Conservation (phyloP, 2,329 filamentous ascomycete species). For the Venturia pyrina region DNA sequence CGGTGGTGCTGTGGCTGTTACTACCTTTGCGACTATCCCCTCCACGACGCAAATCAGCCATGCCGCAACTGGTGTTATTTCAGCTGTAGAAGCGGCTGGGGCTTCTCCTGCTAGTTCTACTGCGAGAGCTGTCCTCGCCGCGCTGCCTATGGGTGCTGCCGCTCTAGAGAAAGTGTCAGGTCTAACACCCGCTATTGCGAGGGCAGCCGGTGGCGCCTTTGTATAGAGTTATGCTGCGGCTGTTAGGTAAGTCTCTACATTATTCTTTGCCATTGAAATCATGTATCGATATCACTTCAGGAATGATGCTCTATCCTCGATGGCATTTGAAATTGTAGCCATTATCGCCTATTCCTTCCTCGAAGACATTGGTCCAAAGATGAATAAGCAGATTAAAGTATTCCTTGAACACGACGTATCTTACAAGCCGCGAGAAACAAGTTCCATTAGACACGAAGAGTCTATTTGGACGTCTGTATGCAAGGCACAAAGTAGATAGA, state of each 20-base stretch:
- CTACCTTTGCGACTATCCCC: constrained; percentile 34
- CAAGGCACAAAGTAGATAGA: not conserved
- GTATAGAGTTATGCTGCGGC: not conserved
- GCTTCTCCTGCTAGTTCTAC: constrained; percentile 12
- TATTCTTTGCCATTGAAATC: constrained; percentile 10
- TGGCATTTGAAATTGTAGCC: constrained; percentile 10
- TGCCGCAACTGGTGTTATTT: constrained; percentile 16
- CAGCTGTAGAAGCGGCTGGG: constrained; percentile 15
- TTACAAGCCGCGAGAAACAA: constrained; percentile 11
- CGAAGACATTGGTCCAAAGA: constrained; percentile 12
- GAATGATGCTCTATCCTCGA: not conserved
- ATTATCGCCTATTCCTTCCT: constrained; percentile 7
- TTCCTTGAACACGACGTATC: constrained; percentile 12
- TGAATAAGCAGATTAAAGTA: constrained; percentile 11
- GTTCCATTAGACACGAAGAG: constrained; percentile 12
- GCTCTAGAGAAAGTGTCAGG: constrained; percentile 15
- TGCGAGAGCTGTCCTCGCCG: constrained; percentile 18
- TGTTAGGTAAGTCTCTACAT: constrained; percentile 14
- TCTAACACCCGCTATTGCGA: constrained; percentile 13
- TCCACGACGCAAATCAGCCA: constrained; percentile 23
- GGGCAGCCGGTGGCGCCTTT: constrained; percentile 9
- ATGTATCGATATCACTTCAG: not conserved
- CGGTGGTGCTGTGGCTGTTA: constrained; percentile 32
- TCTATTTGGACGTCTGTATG: not conserved
- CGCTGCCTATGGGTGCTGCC: constrained; percentile 18